phyloP scores from a whole-genome alignment of 495 filamentous ascomycete genomes.

The Parmelia sp. region DNA sequence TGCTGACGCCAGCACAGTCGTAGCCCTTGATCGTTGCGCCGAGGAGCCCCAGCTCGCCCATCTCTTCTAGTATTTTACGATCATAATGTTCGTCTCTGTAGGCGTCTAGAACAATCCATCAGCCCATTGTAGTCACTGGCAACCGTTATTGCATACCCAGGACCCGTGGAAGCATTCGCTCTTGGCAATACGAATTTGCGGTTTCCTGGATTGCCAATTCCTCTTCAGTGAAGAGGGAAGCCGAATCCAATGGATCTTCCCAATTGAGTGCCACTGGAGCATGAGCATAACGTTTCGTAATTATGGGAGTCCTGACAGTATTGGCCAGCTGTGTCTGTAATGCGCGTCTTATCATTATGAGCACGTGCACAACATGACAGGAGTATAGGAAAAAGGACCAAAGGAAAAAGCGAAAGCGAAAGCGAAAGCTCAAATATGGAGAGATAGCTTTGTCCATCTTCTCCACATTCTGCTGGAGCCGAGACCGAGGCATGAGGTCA shows the following conservation, averaged over 20 bases:
- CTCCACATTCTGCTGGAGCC: not conserved
- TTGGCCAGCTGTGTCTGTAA: slow-evolving; percentile 14
- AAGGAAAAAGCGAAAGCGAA: too few relatives aligned
- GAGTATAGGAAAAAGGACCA: not conserved
- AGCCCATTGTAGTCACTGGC: not conserved
- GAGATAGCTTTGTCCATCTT: not conserved
- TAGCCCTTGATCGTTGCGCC: slow-evolving; percentile 90
- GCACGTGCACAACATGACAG: not conserved
- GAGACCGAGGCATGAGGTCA: slow-evolving; percentile 13
- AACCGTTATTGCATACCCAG: slow-evolving; percentile 55
- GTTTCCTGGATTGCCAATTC: slow-evolving; percentile 85
- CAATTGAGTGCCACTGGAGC: slow-evolving; percentile 68
- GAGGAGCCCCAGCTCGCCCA: slow-evolving; percentile 89
- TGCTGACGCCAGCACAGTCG: slow-evolving; percentile 88
- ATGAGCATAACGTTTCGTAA: slow-evolving; percentile 40
- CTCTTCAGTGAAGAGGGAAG: slow-evolving; percentile 74
- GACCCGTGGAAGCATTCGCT: slow-evolving; percentile 74
- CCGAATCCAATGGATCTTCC: slow-evolving; percentile 78
- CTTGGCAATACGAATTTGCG: slow-evolving; percentile 87
- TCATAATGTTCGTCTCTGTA: slow-evolving; percentile 94
- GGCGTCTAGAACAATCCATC: slow-evolving; percentile 56
- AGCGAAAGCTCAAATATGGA: not conserved
- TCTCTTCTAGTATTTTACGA: slow-evolving; percentile 78
- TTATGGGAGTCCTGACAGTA: not conserved
- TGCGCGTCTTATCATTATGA: slow-evolving; percentile 9